Percentiles rank a stretch among this genome's conserved stretches.
These are phyloP conservation scores for Cnidoscolus chayamansa DNA, from an alignment of 441 rosid genomes.

Conservation along the genomic window DNA sequence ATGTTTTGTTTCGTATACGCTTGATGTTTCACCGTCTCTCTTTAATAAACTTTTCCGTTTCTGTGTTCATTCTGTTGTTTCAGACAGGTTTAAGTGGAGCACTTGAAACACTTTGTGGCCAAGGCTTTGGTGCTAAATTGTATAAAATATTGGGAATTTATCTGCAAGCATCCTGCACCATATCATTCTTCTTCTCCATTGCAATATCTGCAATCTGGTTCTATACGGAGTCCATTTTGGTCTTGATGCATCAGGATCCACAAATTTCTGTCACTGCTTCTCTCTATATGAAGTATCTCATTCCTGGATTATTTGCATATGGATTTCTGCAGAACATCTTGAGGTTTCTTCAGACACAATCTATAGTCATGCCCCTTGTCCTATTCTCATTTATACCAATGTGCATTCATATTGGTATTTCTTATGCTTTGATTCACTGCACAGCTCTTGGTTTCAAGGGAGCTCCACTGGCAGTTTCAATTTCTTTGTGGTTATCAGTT, in stretches of 20 bases:
- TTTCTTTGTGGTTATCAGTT: slow-evolving; percentile 54
- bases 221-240: slow-evolving; percentile 43
- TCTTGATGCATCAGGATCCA: slow-evolving; percentile 51
- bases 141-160: slow-evolving; percentile 60
- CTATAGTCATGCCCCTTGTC: slow-evolving; percentile 45
- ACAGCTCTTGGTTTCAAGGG: slow-evolving; percentile 53
- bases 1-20: too few species aligned
- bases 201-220: slow-evolving; percentile 50
- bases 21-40: too few species aligned
- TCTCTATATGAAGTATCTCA: slow-evolving; percentile 46
- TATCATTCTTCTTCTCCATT: slow-evolving; percentile 44
- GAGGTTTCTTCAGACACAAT: slow-evolving; percentile 71
- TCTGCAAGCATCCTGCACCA: slow-evolving; percentile 70
- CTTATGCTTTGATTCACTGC: slow-evolving; percentile 38
- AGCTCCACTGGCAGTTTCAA: slow-evolving; percentile 64
- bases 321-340: slow-evolving; percentile 61
- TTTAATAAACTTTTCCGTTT: not conserved
- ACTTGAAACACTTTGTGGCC: slow-evolving; percentile 81
- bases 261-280: slow-evolving; percentile 45
- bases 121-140: slow-evolving; percentile 64
- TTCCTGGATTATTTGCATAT: slow-evolving; percentile 64
- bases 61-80: not conserved
- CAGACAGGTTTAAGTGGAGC: slow-evolving; percentile 75
- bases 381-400: slow-evolving; percentile 36
- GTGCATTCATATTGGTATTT: slow-evolving; percentile 37